Base-by-base conservation (phyloP, 2,329 filamentous ascomycete genomes). In the Alternaria hordeiaustralica region DNA sequence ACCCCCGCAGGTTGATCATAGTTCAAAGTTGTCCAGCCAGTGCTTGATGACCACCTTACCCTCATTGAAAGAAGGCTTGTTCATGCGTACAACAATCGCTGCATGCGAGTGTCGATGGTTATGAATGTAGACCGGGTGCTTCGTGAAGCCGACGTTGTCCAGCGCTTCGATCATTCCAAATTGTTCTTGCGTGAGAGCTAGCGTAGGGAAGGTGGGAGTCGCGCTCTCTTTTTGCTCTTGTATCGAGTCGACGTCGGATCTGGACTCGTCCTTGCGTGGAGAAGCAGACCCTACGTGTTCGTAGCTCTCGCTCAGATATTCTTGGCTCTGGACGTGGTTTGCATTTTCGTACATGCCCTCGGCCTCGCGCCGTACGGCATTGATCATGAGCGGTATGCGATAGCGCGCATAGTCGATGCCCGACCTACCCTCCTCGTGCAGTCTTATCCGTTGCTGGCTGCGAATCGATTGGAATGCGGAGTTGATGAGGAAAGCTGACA, bases 131-230 rank as follows among this genome's bases (percentile, higher is more conserved):
- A 94, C 87, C 0, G 86, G 85, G 68, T 85, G 87, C 70, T 88
- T 89, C 46, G 80, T 83, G 74, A 88, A 86, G 4, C 87, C 87
- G 0, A 89, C 81, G 5, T 82, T 78, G 67, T 98, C 89, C 53
- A 98, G 83, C 10, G 89, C 87, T 28, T 91, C 86, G 65, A 97
- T 92, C 88, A 97, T 97, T 53, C 87, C 85, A 76, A 97, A 97
- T 80, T 98, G 95, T 51, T 89, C 87, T 5, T 89, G 85, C 0
- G 92, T 90, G 57, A 98, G 82, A 1, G 94, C 94, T 58, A 98
- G 84, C 0, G 89, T 93, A 1, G 92, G 92, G 67, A 87, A 86
- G 5, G 85, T 81, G 1, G 83, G 78, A 2, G 77, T 79, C 53
- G 71, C 78, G 64, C 59, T 78, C 6, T 55, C 20, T 51, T 75